phyloP scores from a whole-genome alignment of 2,329 filamentous ascomycete genomes.

The Penicillium sp. region DNA sequence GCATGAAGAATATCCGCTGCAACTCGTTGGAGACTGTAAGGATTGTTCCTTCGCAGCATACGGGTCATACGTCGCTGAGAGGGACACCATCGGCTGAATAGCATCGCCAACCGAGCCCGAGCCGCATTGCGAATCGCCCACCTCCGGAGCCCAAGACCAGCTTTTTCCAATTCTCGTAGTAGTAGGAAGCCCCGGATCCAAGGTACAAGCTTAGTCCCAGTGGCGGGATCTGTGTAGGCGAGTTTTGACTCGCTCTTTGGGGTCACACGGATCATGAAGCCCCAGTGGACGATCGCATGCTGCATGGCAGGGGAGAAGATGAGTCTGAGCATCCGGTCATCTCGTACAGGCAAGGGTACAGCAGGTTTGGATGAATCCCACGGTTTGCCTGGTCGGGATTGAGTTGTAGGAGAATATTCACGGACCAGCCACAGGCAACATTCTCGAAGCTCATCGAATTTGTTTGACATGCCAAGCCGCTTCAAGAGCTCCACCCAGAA shows the following conservation, averaged over 20 bases:
- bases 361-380: neutral
- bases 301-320: conserved; percentile 48
- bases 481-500: conserved; percentile 60
- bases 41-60: conserved; percentile 36
- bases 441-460: conserved; percentile 52
- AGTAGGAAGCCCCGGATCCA: conserved; percentile 43
- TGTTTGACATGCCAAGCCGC: conserved; percentile 57
- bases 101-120: conserved; percentile 36
- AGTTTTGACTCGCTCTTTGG: conserved; percentile 15
- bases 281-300: conserved; percentile 50
- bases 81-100: conserved; percentile 33
- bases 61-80: conserved; percentile 37
- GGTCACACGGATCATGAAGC: conserved; percentile 40
- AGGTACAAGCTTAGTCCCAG: conserved; percentile 29
- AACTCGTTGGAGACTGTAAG: conserved; percentile 31
- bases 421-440: conserved; percentile 53
- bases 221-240: conserved; percentile 19
- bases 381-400: conserved; percentile 9
- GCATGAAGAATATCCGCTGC: conserved; percentile 33
- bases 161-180: conserved; percentile 37
- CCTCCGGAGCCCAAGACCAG: conserved; percentile 34
- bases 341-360: conserved; percentile 5
- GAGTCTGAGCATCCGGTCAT: conserved; percentile 30
- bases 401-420: conserved; percentile 33
- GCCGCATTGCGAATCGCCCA: conserved; percentile 33